phyloP scores from a whole-genome alignment of 1,284 basidiomycete species.

The Papiliotrema fonsecae region DNA sequence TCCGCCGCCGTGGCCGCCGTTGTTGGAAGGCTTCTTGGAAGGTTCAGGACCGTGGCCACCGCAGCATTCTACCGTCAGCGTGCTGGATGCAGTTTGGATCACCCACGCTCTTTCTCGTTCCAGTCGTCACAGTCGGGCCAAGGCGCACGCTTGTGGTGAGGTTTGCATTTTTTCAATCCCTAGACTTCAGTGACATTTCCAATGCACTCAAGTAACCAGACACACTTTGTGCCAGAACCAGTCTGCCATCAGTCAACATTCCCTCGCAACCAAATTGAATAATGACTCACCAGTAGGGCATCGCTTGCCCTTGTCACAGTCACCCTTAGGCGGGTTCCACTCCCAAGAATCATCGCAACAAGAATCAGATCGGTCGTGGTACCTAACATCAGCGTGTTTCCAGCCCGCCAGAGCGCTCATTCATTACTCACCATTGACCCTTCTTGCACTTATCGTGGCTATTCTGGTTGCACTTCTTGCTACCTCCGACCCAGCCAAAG shows the following conservation, averaged over 20 bases:
- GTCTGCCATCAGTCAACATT: not conserved
- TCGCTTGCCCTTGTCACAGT: conserved; percentile 1
- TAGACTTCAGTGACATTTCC: not conserved
- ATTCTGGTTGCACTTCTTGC: not conserved
- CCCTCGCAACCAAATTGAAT: no score
- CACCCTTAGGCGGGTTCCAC: not conserved
- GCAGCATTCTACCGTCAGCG: conserved; percentile 22
- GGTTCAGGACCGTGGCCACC: conserved; percentile 13
- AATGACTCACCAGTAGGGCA: not conserved
- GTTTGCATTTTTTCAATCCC: not conserved
- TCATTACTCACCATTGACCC: not conserved
- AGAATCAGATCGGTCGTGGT: not conserved
- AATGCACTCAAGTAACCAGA: not conserved
- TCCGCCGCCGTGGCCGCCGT: conserved; percentile 3
- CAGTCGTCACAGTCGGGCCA: not conserved
- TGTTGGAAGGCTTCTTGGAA: conserved; percentile 6
- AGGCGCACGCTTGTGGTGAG: not conserved
- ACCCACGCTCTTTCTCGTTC: not conserved
- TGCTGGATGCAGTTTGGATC: not conserved
- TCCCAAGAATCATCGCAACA: not conserved
- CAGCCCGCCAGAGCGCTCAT: no score
- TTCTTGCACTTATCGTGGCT: not conserved
- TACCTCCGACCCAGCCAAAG: not conserved
- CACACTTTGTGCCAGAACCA: conserved; percentile 3
- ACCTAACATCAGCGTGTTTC: no score